Evolutionary conservation across 139 green algal genomes (phyloP).

Genomic region (Chara braunii): DNA sequence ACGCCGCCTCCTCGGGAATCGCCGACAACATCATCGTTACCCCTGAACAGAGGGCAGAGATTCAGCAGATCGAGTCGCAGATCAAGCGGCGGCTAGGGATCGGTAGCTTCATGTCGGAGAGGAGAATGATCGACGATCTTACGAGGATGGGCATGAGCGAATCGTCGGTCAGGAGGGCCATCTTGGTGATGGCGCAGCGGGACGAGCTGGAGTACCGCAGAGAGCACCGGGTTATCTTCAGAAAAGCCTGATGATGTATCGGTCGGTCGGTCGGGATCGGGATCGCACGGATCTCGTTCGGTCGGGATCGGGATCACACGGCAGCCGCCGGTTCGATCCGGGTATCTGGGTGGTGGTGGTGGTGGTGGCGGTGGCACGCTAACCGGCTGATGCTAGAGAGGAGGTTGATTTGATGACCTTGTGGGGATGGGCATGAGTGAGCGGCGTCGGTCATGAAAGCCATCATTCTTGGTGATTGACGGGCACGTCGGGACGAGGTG

Average conservation of each 20-base stretch:
- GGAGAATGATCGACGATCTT: constrained; percentile 31
- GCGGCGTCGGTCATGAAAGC: not conserved
- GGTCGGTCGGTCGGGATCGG: not conserved
- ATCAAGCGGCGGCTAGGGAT: constrained; percentile 68
- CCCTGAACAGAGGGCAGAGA: constrained; percentile 54
- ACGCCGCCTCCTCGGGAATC: constrained; percentile 42
- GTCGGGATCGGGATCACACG: not conserved
- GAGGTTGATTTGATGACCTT: not conserved
- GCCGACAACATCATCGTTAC: constrained; percentile 55
- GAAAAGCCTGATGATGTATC: not conserved
- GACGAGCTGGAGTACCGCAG: constrained; percentile 36
- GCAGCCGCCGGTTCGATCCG: not conserved
- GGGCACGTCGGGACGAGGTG: not conserved
- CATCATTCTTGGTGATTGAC: not conserved
- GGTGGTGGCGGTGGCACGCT: too few relatives aligned
- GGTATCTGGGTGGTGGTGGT: not conserved
- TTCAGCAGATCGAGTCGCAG: constrained; percentile 59
- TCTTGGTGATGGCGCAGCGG: constrained; percentile 40
- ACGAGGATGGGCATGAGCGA: constrained; percentile 21
- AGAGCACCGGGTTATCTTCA: constrained; percentile 11
- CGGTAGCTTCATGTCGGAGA: constrained; percentile 43
- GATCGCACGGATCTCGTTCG: not conserved
- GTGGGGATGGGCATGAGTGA: not conserved
- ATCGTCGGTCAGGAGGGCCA: constrained; percentile 13
- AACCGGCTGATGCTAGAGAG: too few relatives aligned